A percentile compares a stretch with the other conserved stretches of the same genome.
phyloP scores from a whole-genome alignment of 768 basidiomycete genomes.

The Lactarius quietus region DNA sequence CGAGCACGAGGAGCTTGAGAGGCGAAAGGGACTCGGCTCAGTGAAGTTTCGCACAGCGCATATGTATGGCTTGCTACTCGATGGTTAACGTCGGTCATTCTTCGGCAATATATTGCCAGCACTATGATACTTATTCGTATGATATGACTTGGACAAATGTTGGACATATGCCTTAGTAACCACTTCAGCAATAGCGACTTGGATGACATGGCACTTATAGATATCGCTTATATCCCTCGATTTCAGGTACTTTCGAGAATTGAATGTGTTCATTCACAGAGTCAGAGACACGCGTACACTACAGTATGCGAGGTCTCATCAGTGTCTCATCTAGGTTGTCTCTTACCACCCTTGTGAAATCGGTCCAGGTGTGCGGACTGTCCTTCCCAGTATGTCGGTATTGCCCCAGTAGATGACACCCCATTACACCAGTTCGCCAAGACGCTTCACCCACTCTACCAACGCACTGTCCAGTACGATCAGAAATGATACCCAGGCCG shows the following conservation, averaged over 20 bases:
- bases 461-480: slow-evolving; percentile 18
- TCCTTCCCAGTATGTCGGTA: slow-evolving; percentile 55
- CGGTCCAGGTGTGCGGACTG: slow-evolving; percentile 68
- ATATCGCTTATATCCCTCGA: neutral
- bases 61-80: slow-evolving; percentile 14
- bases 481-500: neutral
- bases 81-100: slow-evolving; percentile 1
- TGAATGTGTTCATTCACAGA: neutral
- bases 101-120: neutral
- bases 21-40: slow-evolving; percentile 14
- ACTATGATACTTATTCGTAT: neutral
- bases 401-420: too few relatives aligned
- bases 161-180: neutral
- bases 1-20: slow-evolving; percentile 13
- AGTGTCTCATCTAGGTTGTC: neutral
- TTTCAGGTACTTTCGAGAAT: neutral
- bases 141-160: neutral
- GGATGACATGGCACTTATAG: too few relatives aligned
- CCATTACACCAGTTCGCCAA: slow-evolving; percentile 1
- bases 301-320: neutral
- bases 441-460: slow-evolving; percentile 24
- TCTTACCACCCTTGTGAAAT: slow-evolving; percentile 1
- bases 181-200: too few relatives aligned
- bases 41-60: slow-evolving; percentile 21
- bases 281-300: neutral